Evolutionary conservation across 352 stramenopile species (phyloP), one percentile per base, ranked within the genome.

Genomic region (Globisporangium nagaii): DNA sequence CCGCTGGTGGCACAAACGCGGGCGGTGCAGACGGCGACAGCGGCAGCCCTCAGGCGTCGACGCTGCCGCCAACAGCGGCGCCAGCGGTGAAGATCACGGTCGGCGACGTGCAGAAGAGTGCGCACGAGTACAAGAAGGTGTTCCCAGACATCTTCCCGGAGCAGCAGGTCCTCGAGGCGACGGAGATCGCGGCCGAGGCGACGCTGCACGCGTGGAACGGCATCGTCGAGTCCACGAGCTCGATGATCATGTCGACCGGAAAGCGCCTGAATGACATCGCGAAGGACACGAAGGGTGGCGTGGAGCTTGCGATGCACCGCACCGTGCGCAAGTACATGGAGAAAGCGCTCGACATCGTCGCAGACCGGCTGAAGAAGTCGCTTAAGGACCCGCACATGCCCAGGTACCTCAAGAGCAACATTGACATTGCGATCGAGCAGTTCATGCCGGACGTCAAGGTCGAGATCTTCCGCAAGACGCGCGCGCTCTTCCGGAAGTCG

Each of bases 401-500:
- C 0, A 63, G 56, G 28, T 93, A 92, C 60, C 60, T 95, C 27
- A 84, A 91, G 73, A 73, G 60, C 37, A 90, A 93, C 54, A 93
- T 95, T 55, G 85, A 95, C 49, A 64, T 86, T 31, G 79, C 78
- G 22, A 85, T 95, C 30, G 78, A 93, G 41, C 79, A 90, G 57
- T 91, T 95, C 55, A 90, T 95, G 68, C 83, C 83, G 3, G 85
- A 95, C 52, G 82, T 95, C 42, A 94, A 95, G 52, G 78, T 93
- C 57, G 83, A 95, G 60, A 89, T 95, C 53, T 93, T 91, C 39
- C 65, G 76, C 17, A 93, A 95, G 67, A 95, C 81, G 22, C 55
- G 78, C 17, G 82, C 92, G 25, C 34, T 93, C 10, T 94, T 94
- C 53, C 68, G 71, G 0, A 66, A 78, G 32, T 63, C 35, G 39